phyloP scores from a whole-genome alignment of 139 green algal genomes.

The Closterium sp. region DNA sequence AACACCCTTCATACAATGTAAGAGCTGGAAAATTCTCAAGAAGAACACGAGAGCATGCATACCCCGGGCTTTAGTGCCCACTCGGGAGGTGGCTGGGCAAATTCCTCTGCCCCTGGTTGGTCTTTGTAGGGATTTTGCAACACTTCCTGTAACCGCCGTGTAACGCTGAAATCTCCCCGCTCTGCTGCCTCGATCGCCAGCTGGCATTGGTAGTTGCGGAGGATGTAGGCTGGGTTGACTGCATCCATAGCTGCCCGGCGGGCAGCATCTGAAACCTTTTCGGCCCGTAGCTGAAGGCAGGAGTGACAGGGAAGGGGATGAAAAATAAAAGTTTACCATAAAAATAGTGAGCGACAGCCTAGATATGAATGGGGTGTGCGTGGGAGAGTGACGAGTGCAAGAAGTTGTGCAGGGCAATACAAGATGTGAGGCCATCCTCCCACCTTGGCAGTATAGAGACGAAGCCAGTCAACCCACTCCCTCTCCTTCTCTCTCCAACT shows the following conservation, averaged over 20 bases:
- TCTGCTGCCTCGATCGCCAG: slow-evolving; percentile 54
- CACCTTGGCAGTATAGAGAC: too few species aligned
- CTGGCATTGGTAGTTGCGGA: slow-evolving; percentile 58
- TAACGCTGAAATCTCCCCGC: slow-evolving; percentile 37
- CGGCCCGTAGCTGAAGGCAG: slow-evolving; percentile 9
- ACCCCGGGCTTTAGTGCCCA: slow-evolving; percentile 40
- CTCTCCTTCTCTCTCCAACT: too few species aligned
- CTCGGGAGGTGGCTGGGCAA: slow-evolving; percentile 17
- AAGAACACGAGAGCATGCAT: slow-evolving; percentile 51
- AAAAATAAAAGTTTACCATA: too few species aligned
- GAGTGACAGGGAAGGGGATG: not conserved
- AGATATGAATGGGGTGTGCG: too few species aligned
- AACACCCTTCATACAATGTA: too few species aligned
- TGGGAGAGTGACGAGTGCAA: not conserved
- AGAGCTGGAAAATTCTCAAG: not conserved
- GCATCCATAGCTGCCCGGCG: slow-evolving; percentile 45
- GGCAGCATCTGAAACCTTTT: slow-evolving; percentile 32
- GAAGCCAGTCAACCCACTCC: too few species aligned
- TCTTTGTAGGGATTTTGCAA: slow-evolving; percentile 48
- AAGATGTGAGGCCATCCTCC: too few species aligned
- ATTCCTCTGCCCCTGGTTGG: slow-evolving; percentile 39
- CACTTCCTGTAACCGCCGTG: slow-evolving; percentile 41
- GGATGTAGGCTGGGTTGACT: slow-evolving; percentile 53
- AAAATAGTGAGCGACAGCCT: too few species aligned
- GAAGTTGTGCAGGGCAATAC: too few species aligned